Evolutionary conservation across 2,329 filamentous ascomycete species (phyloP).

Genomic region (Pseudocercospora crystallina): DNA sequence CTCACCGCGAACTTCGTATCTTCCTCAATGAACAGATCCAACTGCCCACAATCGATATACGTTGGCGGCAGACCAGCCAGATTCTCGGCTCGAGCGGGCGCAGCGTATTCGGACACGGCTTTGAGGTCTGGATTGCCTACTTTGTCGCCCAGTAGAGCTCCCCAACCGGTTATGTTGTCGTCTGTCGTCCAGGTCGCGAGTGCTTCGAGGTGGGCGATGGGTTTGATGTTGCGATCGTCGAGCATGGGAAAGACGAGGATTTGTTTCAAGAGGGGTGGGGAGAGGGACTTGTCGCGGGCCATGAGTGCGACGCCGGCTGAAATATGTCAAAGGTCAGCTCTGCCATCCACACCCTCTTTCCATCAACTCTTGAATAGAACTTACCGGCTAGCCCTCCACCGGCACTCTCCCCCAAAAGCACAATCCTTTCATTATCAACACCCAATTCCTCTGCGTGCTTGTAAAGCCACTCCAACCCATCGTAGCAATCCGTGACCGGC

Average conservation of each 20-base stretch:
- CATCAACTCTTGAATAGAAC: slow-evolving; percentile 4
- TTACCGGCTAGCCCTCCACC: slow-evolving; percentile 18
- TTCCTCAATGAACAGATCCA: slow-evolving; percentile 48
- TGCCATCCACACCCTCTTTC: background rate
- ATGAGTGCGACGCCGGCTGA: slow-evolving; percentile 22
- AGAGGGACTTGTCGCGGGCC: slow-evolving; percentile 24
- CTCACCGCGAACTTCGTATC: slow-evolving; percentile 41
- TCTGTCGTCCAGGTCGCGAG: slow-evolving; percentile 39
- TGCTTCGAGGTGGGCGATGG: slow-evolving; percentile 35
- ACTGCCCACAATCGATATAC: slow-evolving; percentile 45
- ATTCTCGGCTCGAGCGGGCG: slow-evolving; percentile 23
- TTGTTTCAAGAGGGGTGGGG: slow-evolving; percentile 30
- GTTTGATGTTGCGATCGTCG: slow-evolving; percentile 42
- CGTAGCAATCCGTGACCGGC: slow-evolving; percentile 24
- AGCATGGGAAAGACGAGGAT: slow-evolving; percentile 50
- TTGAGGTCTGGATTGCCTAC: slow-evolving; percentile 17
- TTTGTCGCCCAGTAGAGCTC: slow-evolving; percentile 37
- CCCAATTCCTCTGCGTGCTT: slow-evolving; percentile 14
- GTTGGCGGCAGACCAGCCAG: slow-evolving; percentile 42
- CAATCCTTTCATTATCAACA: slow-evolving; percentile 13
- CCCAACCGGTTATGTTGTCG: slow-evolving; percentile 45
- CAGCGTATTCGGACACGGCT: slow-evolving; percentile 23
- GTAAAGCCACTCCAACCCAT: slow-evolving; percentile 17
- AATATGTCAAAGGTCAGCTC: background rate
- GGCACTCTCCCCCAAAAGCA: slow-evolving; percentile 18